Evolutionary conservation across 208 protist genomes (phyloP).

Genomic region (Acanthamoeba sp.): DNA sequence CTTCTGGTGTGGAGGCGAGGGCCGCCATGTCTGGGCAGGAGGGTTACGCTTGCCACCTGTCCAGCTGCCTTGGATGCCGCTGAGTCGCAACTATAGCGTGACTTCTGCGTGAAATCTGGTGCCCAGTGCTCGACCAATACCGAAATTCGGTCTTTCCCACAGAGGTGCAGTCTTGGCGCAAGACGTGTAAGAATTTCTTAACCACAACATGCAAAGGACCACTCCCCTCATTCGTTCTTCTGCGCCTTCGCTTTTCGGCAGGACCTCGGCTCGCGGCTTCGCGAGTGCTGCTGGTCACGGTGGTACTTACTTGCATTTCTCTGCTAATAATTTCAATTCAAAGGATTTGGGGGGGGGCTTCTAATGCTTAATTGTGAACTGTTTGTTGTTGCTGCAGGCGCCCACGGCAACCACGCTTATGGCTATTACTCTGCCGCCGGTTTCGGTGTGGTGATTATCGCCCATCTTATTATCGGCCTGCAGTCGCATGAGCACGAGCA

Average conservation of each 20-base stretch:
- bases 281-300: background rate
- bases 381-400: background rate
- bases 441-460: background rate
- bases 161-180: background rate
- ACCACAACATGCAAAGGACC: slow-evolving; percentile 1
- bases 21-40: no score
- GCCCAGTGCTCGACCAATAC: no score
- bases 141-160: no score
- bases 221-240: slow-evolving; percentile 23
- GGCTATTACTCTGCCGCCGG: slow-evolving; percentile 36
- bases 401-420: slow-evolving; percentile 9
- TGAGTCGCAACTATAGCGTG: no score
- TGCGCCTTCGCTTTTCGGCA: background rate
- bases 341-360: no score
- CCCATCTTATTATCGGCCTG: background rate
- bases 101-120: no score
- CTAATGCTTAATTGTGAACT: background rate
- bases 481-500: slow-evolving; percentile 23
- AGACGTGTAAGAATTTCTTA: background rate
- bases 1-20: no score
- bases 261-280: background rate
- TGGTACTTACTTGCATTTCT: background rate
- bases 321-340: background rate
- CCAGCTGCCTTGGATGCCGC: no score
- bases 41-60: no score